These are phyloP conservation scores for Biancaea sappan DNA, from an alignment of 306 rosid species.

Conservation along the genomic window DNA sequence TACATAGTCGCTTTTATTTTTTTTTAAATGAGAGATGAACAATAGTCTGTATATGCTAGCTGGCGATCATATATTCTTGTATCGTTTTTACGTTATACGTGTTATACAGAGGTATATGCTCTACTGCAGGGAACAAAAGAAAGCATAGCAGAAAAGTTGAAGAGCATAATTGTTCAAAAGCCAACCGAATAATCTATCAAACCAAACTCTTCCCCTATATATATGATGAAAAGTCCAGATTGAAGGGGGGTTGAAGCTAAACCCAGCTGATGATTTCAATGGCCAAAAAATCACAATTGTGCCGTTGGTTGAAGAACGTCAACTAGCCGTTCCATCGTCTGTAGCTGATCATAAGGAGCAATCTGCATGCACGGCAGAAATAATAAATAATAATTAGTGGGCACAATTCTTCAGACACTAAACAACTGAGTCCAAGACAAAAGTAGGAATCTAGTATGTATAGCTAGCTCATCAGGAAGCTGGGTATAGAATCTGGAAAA, in stretches of 20 bases:
- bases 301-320: constrained; percentile 51
- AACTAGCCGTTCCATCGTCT: constrained; percentile 82
- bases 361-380: constrained; percentile 57
- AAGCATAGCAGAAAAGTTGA: constrained; percentile 7
- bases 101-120: constrained; percentile 20
- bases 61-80: not conserved
- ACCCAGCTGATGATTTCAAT: constrained; percentile 23
- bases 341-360: constrained; percentile 94
- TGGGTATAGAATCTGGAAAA: not conserved
- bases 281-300: constrained; percentile 46
- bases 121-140: constrained; percentile 25
- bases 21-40: not conserved
- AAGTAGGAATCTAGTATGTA: not conserved
- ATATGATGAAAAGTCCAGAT: not conserved
- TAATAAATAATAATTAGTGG: constrained; percentile 1
- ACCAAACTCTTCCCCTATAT: constrained; percentile 25
- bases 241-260: constrained; percentile 20
- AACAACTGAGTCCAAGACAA: not conserved
- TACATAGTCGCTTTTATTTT: too few relatives aligned
- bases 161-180: not conserved
- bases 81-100: not conserved
- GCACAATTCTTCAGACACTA: not conserved
- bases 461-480: not conserved
- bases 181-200: constrained; percentile 28
- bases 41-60: not conserved